Evolutionary conservation across 2,329 filamentous ascomycete genomes (phyloP).

Genomic region (Bipolaris sorokiniana): DNA sequence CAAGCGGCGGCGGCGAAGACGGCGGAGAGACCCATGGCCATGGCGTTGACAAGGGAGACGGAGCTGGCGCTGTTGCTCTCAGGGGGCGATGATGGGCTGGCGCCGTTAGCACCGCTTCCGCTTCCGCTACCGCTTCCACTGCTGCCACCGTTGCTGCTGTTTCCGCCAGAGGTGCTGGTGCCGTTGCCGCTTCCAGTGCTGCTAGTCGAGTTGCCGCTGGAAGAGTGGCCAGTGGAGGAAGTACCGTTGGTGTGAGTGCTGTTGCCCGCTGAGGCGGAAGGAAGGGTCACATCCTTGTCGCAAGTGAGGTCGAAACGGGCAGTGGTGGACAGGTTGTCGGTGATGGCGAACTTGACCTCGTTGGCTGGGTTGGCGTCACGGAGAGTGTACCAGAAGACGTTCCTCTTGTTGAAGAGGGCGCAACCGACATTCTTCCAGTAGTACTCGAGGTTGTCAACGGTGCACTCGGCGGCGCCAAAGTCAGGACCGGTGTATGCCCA

Average conservation of each 20-base stretch:
- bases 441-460: conserved; percentile 37
- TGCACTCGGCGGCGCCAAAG: conserved; percentile 37
- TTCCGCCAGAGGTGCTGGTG: neutral
- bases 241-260: conserved; percentile 23
- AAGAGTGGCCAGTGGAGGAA: conserved; percentile 18
- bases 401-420: conserved; percentile 40
- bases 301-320: conserved; percentile 63
- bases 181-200: neutral
- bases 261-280: conserved; percentile 5
- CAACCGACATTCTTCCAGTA: conserved; percentile 48
- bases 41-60: conserved; percentile 29
- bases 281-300: conserved; percentile 32
- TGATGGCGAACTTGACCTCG: conserved; percentile 64
- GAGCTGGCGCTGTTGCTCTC: conserved; percentile 19
- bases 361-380: conserved; percentile 60
- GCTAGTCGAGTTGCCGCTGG: conserved; percentile 18
- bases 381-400: conserved; percentile 48
- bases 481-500: conserved; percentile 44
- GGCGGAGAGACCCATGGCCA: conserved; percentile 35
- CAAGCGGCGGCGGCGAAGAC: conserved; percentile 34
- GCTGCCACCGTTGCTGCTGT: neutral
- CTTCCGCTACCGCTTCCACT: conserved; percentile 6
- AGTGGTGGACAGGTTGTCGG: conserved; percentile 59
- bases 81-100: neutral
- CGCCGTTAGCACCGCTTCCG: neutral